Evolutionary conservation across 345 rosid genomes (phyloP).

Genomic region (Sonneratia caseolaris): DNA sequence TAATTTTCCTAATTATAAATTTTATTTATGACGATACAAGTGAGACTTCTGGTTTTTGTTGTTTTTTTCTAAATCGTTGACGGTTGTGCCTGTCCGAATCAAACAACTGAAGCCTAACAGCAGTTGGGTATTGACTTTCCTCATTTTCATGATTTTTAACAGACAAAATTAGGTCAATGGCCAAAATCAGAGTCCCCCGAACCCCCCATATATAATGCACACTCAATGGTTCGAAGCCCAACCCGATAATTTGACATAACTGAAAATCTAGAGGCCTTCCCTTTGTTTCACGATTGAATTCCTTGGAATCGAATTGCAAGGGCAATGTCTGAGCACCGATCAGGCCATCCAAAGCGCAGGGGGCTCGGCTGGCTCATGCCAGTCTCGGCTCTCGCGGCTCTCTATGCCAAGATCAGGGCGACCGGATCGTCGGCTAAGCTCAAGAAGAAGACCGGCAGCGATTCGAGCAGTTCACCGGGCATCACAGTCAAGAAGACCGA

Average conservation of each 20-base stretch:
- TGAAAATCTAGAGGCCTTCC: too few species aligned
- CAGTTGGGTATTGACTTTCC: neutral
- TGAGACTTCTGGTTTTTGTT: too few species aligned
- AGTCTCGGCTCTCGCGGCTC: conserved; percentile 28
- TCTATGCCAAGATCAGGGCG: conserved; percentile 44
- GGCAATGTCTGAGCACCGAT: conserved; percentile 19
- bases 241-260: neutral
- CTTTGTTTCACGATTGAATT: too few species aligned
- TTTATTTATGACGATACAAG: too few species aligned
- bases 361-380: conserved; percentile 30
- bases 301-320: conserved; percentile 14
- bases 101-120: neutral
- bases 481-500: neutral
- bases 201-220: neutral
- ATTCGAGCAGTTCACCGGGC: neutral
- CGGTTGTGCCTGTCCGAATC: too few species aligned
- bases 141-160: conserved; percentile 1
- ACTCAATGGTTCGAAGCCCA: neutral
- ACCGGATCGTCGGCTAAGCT: conserved; percentile 37
- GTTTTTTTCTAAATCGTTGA: too few species aligned
- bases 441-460: conserved; percentile 4
- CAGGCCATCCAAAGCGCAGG: conserved; percentile 25
- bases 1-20: too few species aligned
- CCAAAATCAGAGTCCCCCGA: neutral
- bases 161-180: neutral